These are phyloP conservation scores for Colletotrichum gigasporum DNA, from an alignment of 2,329 filamentous ascomycete species.

Conservation along the genomic window DNA sequence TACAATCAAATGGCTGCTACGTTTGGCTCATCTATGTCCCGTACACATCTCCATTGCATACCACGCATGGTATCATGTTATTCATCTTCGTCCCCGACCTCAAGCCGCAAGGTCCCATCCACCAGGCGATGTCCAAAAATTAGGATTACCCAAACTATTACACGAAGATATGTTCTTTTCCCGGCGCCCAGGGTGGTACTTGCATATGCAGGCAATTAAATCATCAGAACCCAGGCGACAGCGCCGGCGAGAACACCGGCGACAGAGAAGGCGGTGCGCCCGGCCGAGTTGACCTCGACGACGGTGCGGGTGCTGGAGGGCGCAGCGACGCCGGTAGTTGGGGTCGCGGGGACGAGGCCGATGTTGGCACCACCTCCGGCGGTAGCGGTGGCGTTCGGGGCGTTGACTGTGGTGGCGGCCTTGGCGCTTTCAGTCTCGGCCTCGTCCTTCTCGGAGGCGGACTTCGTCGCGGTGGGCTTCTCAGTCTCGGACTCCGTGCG, in stretches of 20 bases:
- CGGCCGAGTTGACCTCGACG: conserved; percentile 19
- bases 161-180: conserved; percentile 7
- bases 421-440: background rate
- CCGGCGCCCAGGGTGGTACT: too few relatives aligned
- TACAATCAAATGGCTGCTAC: background rate
- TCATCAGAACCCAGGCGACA: conserved; percentile 10
- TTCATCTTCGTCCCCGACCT: background rate
- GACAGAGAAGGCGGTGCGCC: conserved; percentile 14
- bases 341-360: conserved; percentile 1
- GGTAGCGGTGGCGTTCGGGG: conserved; percentile 10
- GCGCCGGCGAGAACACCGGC: background rate
- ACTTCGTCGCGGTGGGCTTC: background rate
- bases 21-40: conserved; percentile 3
- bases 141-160: conserved; percentile 20
- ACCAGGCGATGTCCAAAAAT: background rate
- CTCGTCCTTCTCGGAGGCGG: conserved; percentile 3
- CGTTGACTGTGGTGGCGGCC: conserved; percentile 2
- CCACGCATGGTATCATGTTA: conserved; percentile 25
- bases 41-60: conserved; percentile 10
- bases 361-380: conserved; percentile 18
- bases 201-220: background rate
- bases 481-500: background rate
- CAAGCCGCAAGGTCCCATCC: background rate
- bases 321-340: background rate
- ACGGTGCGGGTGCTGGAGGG: conserved; percentile 10